Base-by-base conservation (phyloP, 768 basidiomycete species). In the Suillus subaureus region DNA sequence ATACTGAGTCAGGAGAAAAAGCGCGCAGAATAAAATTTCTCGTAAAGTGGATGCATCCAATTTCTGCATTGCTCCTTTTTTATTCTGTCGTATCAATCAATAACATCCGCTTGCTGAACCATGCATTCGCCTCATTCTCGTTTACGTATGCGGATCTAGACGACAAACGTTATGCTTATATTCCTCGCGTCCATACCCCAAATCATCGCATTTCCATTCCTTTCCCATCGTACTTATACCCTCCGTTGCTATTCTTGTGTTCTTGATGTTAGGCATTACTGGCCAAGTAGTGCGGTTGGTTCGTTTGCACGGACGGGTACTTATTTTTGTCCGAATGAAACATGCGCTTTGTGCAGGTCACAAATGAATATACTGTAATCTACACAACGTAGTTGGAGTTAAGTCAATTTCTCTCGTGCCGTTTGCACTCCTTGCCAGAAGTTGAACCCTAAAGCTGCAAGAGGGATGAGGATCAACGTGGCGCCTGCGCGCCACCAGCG, bases 21-120 rank as follows among this genome's bases (percentile, higher is more conserved):
- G 11, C 39, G 16, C 21, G 21, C 33, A 55, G 40, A 28, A 42
- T 2, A 60, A 6, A 11, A 40, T 18, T 40, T 28, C 11, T 42
- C 18, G 40, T 60, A 28, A 28, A 60, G 40, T 58, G 40, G 26
- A 21, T 60, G 23, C 23, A 28, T 61, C 9, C 47, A 28, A 40
- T 37, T 63, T 21, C 26, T 31, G 55, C 21, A 21, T 35, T 62
- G 7, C 40, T 47, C 31, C 47, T 13, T 42, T 23, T 47, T 64
- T 35, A 45, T 57, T 11, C 31, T 61, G 31, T 43, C 37, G n/a
- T 62, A 61, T 52, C 35, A 52, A 33, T 54, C n/a, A 21, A 33
- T 64, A 56, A 2, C 57, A 65, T 60, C 33, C 69, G 71, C 77
- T 75, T 77, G 77, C 75, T 77, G 75, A 74, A 68, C 54, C 12